Percentiles rank a stretch among this genome's conserved stretches.
Conservation (phyloP, 352 stramenopile species). For the Blastocystis sp. region DNA sequence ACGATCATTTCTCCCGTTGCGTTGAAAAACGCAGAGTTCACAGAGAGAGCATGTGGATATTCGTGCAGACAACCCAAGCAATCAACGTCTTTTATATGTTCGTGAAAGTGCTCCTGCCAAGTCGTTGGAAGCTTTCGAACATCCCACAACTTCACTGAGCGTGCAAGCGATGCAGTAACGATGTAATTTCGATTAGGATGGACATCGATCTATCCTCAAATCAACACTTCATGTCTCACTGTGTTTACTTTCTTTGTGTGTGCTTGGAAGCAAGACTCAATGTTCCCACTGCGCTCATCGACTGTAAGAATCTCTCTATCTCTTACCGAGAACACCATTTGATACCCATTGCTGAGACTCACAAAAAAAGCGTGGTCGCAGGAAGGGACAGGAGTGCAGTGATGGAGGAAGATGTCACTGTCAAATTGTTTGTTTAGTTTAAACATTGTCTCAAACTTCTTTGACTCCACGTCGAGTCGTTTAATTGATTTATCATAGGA, state of each 20-base stretch:
- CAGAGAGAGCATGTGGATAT: slow-evolving; percentile 1
- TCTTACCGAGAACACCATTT: background rate
- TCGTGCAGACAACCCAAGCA: slow-evolving; percentile 11
- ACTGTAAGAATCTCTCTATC: slow-evolving; percentile 5
- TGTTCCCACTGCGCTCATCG: background rate
- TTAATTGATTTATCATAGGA: slow-evolving; percentile 46
- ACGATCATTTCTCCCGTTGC: slow-evolving; percentile 14
- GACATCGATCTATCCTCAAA: background rate
- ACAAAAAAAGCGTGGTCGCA: background rate
- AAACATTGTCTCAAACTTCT: slow-evolving; percentile 7
- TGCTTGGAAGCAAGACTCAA: slow-evolving; percentile 27
- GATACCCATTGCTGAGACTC: slow-evolving; percentile 41
- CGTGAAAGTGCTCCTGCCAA: background rate
- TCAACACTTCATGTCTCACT: background rate
- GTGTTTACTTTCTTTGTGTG: slow-evolving; percentile 56
- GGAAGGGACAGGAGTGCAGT: background rate
- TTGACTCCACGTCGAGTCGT: slow-evolving; percentile 12
- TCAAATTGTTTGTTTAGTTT: background rate
- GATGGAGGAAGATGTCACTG: slow-evolving; percentile 24
- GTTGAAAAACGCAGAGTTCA: slow-evolving; percentile 52
- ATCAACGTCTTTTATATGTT: background rate
- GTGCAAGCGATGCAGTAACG: slow-evolving; percentile 6
- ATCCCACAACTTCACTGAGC: slow-evolving; percentile 23
- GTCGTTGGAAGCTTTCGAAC: background rate
- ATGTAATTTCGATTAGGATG: background rate